Conservation (phyloP, 129 eudicot species). For the Lactuca saligna region DNA sequence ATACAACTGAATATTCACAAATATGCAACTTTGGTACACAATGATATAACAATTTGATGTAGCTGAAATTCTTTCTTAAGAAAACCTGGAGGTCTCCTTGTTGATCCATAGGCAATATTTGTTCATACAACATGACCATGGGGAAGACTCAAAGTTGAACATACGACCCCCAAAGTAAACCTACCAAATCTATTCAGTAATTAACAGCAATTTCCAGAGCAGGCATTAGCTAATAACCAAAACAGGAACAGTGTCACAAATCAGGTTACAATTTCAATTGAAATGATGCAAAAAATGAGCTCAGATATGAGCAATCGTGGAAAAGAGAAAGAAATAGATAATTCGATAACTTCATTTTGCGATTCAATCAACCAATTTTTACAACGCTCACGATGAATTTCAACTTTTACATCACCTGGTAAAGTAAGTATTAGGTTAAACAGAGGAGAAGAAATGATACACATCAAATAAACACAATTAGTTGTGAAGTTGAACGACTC, state of each 20-base stretch:
- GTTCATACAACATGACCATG: too few species aligned
- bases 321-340: background rate
- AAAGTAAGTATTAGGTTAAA: constrained; percentile 1
- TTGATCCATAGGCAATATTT: too few species aligned
- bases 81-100: too few species aligned
- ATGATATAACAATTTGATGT: too few species aligned
- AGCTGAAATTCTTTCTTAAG: too few species aligned
- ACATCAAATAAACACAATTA: background rate
- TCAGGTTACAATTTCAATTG: background rate
- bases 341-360: background rate
- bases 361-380: background rate
- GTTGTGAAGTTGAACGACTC: background rate
- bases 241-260: background rate
- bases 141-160: background rate
- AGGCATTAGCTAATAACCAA: background rate
- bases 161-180: background rate
- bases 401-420: background rate
- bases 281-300: background rate
- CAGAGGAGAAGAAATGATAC: background rate
- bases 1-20: too few species aligned
- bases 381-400: background rate
- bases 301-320: background rate
- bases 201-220: background rate
- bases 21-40: too few species aligned
- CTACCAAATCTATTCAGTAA: background rate